phyloP scores from a whole-genome alignment of 495 filamentous ascomycete genomes.

The Penicillium turbatum region DNA sequence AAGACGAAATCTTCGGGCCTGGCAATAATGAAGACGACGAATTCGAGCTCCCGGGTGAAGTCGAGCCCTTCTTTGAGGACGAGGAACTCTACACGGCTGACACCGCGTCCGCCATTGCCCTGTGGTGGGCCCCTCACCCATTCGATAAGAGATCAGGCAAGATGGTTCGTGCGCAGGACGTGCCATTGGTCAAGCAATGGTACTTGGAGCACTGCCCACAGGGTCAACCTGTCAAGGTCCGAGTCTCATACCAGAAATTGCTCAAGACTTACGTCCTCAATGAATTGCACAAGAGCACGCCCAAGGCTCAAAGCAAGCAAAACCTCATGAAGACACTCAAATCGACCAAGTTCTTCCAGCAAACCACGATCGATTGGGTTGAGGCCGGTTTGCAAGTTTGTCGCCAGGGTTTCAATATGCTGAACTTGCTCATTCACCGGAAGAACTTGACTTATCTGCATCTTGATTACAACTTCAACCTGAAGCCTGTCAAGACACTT shows the following conservation, averaged over 20 bases:
- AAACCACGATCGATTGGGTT: conserved; percentile 99
- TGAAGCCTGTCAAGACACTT: conserved; percentile 98
- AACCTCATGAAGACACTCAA: conserved; percentile 85
- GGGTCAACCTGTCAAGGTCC: conserved; percentile 92
- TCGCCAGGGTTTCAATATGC: conserved; percentile 98
- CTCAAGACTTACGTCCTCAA: conserved; percentile 97
- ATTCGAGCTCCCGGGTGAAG: conserved; percentile 74
- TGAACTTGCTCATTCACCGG: conserved; percentile 94
- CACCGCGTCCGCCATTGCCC: conserved; percentile 83
- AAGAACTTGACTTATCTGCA: conserved; percentile 99
- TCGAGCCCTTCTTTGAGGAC: conserved; percentile 85
- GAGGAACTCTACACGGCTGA: conserved; percentile 88
- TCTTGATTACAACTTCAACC: conserved; percentile 99
- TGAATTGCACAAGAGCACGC: conserved; percentile 88
- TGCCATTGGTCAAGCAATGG: conserved; percentile 97
- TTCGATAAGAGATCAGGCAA: conserved; percentile 96
- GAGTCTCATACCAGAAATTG: conserved; percentile 99
- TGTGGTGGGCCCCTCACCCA: conserved; percentile 98
- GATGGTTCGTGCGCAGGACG: conserved; percentile 96
- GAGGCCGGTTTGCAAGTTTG: conserved; percentile 98
- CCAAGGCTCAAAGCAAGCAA: conserved; percentile 94
- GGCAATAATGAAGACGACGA: conserved; percentile 85
- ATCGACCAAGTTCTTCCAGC: conserved; percentile 98
- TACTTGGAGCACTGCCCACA: conserved; percentile 93
- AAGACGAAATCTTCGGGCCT: conserved; percentile 88